Conservation (phyloP, 148 eudicot genomes). For the Pouteria glomerata region DNA sequence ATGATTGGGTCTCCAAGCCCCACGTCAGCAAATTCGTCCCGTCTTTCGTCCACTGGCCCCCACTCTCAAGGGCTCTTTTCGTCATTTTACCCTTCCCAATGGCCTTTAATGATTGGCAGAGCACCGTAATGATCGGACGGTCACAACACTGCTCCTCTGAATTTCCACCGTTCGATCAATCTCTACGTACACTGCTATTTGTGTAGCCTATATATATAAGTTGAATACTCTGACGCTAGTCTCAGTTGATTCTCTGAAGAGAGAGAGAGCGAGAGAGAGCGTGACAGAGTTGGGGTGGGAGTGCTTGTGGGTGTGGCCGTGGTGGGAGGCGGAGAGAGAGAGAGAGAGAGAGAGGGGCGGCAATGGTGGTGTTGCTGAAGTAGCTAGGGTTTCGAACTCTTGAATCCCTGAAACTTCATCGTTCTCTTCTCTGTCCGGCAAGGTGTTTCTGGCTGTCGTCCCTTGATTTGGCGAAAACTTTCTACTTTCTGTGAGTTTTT, state of each 20-base stretch:
- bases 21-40: conserved; percentile 2
- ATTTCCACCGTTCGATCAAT: no score
- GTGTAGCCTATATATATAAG: no score
- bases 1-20: neutral
- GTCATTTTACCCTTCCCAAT: no score
- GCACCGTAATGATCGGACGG: no score
- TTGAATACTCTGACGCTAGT: no score
- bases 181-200: no score
- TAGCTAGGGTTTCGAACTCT: conserved; percentile 8
- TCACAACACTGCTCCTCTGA: no score
- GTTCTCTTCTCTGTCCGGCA: neutral
- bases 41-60: no score
- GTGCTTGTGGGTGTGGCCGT: no score
- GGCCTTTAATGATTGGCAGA: no score
- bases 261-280: neutral
- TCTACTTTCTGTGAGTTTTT: conserved; percentile 7
- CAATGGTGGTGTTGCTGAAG: conserved; percentile 9
- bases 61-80: no score
- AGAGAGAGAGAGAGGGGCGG: neutral
- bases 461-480: neutral
- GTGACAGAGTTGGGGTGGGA: neutral
- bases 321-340: neutral
- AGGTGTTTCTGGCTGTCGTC: neutral
- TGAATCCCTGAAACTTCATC: neutral
- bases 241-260: no score